Evolutionary conservation across 768 basidiomycete genomes (phyloP), one percentile per base, ranked within the genome.

Genomic region (Termitomyces sp.): DNA sequence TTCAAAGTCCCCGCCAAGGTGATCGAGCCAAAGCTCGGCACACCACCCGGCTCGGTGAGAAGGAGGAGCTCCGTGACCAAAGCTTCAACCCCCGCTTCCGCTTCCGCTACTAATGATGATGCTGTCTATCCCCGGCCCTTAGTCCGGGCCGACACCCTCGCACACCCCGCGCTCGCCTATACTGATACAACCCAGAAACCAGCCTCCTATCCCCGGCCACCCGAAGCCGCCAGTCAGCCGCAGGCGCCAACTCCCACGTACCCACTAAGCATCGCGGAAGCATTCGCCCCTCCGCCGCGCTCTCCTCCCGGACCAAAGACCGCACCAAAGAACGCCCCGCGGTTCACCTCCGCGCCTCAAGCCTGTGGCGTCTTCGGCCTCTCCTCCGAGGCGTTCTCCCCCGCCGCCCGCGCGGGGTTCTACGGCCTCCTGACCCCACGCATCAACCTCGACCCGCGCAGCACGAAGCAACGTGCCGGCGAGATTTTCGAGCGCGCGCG

Each of bases 1-100:
- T 57, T 51, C 24, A 57, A 50, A 18, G 56, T 57, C 12, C 49
- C 48, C 1, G 49, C 22, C n/a, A 58, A 52, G 32, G 50, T 53
- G 0, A 4, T 29, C 14, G 37, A 48, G 4, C 8, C 44, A 3
- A 46, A 47, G n/a, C 24, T 16, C 26, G 9, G 18, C 20, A 20
- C 32, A 3, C n/a, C n/a, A 0, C 16, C 20, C 18, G 9, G 22
- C 2, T 16, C 14, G 26, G 20, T 29, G 48, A 48, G n/a, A 5
- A 32, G 16, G 32, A 27, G n/a, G 10, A 5, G 6, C 14, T 10
- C 41, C 2, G 2, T 6, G 16, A 27, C 39, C 1, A 43, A 43
- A 29, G n/a, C n/a, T n/a, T n/a, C n/a, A n/a, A n/a, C n/a, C n/a
- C n/a, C n/a, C n/a, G n/a, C n/a, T n/a, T 16, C 3, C 4, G 41